Evolutionary conservation across 495 filamentous ascomycete species (phyloP).

Genomic region (Penicillium waksmanii): DNA sequence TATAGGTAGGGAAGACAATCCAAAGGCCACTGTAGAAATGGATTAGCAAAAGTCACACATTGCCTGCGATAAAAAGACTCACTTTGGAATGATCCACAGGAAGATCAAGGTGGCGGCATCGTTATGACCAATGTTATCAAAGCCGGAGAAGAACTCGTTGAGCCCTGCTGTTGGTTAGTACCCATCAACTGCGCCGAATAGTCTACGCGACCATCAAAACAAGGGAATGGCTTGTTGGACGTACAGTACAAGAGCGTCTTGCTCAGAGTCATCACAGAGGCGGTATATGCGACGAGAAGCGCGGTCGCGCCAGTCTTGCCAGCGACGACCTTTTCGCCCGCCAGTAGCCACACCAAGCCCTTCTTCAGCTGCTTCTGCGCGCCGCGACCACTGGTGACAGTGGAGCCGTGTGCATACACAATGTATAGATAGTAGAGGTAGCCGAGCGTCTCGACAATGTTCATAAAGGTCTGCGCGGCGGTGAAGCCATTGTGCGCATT

Average conservation of each 20-base stretch:
- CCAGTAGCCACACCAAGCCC: conserved; percentile 47
- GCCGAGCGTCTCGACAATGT: conserved; percentile 69
- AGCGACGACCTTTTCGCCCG: conserved; percentile 54
- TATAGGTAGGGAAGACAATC: conserved; percentile 73
- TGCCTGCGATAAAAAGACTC: conserved; percentile 34
- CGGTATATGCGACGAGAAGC: conserved; percentile 67
- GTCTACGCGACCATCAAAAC: background rate
- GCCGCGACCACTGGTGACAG: conserved; percentile 34
- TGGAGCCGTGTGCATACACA: conserved; percentile 55
- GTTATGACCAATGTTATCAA: conserved; percentile 81
- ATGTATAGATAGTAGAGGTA: conserved; percentile 72
- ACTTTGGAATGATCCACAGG: conserved; percentile 84
- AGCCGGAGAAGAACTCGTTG: conserved; percentile 77
- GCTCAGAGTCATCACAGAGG: conserved; percentile 78
- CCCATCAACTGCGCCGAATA: background rate
- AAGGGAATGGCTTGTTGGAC: conserved; percentile 29
- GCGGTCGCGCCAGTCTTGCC: conserved; percentile 65
- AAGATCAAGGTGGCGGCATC: conserved; percentile 56
- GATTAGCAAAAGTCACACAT: background rate
- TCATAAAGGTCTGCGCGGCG: conserved; percentile 73
- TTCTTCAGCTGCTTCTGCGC: conserved; percentile 38
- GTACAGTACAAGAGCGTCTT: conserved; percentile 89
- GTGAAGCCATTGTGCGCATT: conserved; percentile 77
- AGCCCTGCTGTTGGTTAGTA: conserved; percentile 54
- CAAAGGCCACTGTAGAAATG: conserved; percentile 65